Percentiles rank a stretch among this genome's conserved stretches.
Evolutionary conservation across 768 basidiomycete species (phyloP).

Genomic region (Rossbeevera mucosa): DNA sequence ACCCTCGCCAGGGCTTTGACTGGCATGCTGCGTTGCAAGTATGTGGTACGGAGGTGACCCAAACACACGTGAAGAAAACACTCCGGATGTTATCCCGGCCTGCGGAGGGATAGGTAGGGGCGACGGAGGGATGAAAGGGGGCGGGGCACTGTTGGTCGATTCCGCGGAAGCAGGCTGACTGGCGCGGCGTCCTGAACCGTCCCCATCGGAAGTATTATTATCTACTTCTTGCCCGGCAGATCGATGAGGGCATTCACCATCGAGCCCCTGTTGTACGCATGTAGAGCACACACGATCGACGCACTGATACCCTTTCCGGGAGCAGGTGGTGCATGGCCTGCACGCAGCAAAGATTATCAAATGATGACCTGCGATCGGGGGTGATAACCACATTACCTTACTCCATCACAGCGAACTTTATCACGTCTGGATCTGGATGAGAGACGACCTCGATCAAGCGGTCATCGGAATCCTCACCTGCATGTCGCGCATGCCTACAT

Average conservation of each 20-base stretch:
- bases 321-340: slow-evolving; percentile 50
- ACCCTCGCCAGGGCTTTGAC: slow-evolving; percentile 21
- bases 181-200: slow-evolving; percentile 7
- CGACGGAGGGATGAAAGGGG: slow-evolving; percentile 12
- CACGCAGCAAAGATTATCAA: slow-evolving; percentile 7
- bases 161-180: slow-evolving; percentile 6
- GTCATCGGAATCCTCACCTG: slow-evolving; percentile 38
- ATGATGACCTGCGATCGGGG: not conserved
- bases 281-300: slow-evolving; percentile 44
- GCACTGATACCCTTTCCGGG: slow-evolving; percentile 49
- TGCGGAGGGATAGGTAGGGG: slow-evolving; percentile 18
- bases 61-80: slow-evolving; percentile 27
- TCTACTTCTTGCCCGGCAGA: slow-evolving; percentile 17
- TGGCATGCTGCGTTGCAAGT: slow-evolving; percentile 18
- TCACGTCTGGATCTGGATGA: slow-evolving; percentile 42
- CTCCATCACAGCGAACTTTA: slow-evolving; percentile 59
- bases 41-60: slow-evolving; percentile 29
- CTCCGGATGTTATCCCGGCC: slow-evolving; percentile 9
- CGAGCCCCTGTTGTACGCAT: slow-evolving; percentile 42
- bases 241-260: slow-evolving; percentile 45
- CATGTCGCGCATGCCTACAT: slow-evolving; percentile 55
- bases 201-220: slow-evolving; percentile 20
- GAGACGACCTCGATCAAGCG: slow-evolving; percentile 8
- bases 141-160: slow-evolving; percentile 1
- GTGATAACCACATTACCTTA: slow-evolving; percentile 36